Percentiles rank a stretch among this genome's conserved stretches.
These are phyloP conservation scores for Saccharum spontaneum DNA, from an alignment of 176 grass and related monocot species.

Conservation along the genomic window DNA sequence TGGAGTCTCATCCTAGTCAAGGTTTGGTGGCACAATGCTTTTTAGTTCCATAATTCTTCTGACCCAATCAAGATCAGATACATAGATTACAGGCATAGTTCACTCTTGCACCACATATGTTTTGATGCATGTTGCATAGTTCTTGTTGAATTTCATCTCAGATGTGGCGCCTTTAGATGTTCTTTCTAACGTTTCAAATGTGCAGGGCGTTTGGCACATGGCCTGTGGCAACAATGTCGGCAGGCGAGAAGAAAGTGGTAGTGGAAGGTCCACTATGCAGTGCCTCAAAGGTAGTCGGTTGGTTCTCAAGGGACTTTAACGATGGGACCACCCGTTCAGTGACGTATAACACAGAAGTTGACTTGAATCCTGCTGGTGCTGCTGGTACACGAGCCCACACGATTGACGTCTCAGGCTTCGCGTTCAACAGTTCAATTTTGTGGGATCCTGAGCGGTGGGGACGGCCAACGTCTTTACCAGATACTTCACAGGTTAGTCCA, in stretches of 20 bases:
- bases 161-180: background rate
- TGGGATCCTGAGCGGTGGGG: conserved; percentile 95
- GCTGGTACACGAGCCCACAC: conserved; percentile 49
- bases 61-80: background rate
- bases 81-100: background rate
- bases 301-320: conserved; percentile 69
- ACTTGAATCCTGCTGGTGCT: conserved; percentile 38
- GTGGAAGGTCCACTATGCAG: conserved; percentile 85
- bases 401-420: conserved; percentile 65
- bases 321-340: conserved; percentile 48
- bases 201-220: conserved; percentile 88
- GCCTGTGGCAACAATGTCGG: conserved; percentile 79
- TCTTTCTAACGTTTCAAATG: conserved; percentile 33
- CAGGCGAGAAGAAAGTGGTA: conserved; percentile 52
- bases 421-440: conserved; percentile 86
- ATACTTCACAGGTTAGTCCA: conserved; percentile 81
- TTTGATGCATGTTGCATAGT: background rate
- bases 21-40: background rate
- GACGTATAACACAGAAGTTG: conserved; percentile 47
- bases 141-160: background rate
- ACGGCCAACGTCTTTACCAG: conserved; percentile 68
- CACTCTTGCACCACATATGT: background rate
- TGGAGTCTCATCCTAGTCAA: conserved; percentile 26
- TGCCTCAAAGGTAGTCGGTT: conserved; percentile 76
- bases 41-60: background rate